These are phyloP conservation scores for Ballota nigra DNA, from an alignment of 257 asterid species.

Conservation along the genomic window DNA sequence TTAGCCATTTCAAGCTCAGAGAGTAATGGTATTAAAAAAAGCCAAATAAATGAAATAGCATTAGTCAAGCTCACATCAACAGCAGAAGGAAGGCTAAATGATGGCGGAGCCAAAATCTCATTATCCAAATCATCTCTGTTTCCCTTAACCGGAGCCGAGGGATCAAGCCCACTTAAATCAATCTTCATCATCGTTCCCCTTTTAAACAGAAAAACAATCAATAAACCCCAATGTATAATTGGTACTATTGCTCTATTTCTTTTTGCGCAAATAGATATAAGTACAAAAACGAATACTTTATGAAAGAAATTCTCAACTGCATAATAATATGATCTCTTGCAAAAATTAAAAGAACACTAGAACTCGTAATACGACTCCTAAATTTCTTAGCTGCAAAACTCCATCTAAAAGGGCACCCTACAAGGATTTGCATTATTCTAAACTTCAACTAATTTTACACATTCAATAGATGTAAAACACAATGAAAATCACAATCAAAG, in stretches of 20 bases:
- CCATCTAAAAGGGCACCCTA: not conserved
- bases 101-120: constrained; percentile 51
- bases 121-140: constrained; percentile 37
- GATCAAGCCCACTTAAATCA: constrained; percentile 75
- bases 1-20: not conserved
- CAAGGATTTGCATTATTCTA: not conserved
- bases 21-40: not conserved
- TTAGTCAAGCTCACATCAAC: constrained; percentile 52
- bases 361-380: not conserved
- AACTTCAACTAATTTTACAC: not conserved
- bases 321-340: not conserved
- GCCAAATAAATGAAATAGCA: not conserved
- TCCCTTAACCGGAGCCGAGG: constrained; percentile 51
- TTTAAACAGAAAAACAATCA: constrained; percentile 16
- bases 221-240: not conserved
- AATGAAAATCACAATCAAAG: not conserved
- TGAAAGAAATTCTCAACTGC: not conserved
- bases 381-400: not conserved
- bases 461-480: not conserved
- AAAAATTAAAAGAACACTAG: not conserved
- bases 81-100: constrained; percentile 62
- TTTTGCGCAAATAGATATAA: not conserved
- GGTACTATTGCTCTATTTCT: not conserved
- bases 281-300: not conserved
- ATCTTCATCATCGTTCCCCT: constrained; percentile 57